These are phyloP conservation scores for Paspalum vaginatum DNA, from an alignment of 176 grass and related monocot genomes.

Conservation along the genomic window DNA sequence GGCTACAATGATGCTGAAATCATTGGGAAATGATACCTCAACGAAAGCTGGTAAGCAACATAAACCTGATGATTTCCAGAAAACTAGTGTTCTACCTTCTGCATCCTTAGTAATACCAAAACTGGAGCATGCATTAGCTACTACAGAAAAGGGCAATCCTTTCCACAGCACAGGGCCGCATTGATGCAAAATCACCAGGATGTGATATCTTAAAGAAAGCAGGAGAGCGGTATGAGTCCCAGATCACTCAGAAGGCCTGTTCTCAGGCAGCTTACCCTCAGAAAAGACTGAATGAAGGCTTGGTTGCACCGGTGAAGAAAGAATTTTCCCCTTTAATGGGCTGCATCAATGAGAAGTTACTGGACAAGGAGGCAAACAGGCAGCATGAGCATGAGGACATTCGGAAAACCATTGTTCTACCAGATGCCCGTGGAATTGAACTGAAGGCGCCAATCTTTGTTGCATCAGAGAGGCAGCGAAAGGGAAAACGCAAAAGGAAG, in stretches of 20 bases:
- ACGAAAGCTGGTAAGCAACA: background rate
- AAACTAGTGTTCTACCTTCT: constrained; percentile 14
- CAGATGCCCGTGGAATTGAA: constrained; percentile 15
- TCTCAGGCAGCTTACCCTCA: background rate
- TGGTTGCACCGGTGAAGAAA: constrained; percentile 3
- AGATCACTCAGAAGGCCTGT: constrained; percentile 22
- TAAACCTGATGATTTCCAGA: constrained; percentile 18
- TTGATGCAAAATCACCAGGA: background rate
- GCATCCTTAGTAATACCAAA: background rate
- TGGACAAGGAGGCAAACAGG: constrained; percentile 3
- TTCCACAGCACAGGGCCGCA: background rate
- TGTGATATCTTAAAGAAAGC: background rate
- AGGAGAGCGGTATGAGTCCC: background rate
- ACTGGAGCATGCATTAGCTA: background rate
- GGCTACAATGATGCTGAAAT: constrained; percentile 14
- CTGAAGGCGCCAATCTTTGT: background rate
- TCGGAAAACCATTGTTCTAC: background rate
- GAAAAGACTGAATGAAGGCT: constrained; percentile 16
- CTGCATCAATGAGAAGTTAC: constrained; percentile 3
- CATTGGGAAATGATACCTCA: background rate
- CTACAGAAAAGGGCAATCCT: background rate
- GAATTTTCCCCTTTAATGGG: background rate
- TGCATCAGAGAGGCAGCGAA: constrained; percentile 10
- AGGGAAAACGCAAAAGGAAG: constrained; percentile 23
- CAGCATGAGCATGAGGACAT: background rate